These are phyloP conservation scores for Komagataella kurtzmanii DNA, from an alignment of 805 yeast genomes.

Conservation along the genomic window DNA sequence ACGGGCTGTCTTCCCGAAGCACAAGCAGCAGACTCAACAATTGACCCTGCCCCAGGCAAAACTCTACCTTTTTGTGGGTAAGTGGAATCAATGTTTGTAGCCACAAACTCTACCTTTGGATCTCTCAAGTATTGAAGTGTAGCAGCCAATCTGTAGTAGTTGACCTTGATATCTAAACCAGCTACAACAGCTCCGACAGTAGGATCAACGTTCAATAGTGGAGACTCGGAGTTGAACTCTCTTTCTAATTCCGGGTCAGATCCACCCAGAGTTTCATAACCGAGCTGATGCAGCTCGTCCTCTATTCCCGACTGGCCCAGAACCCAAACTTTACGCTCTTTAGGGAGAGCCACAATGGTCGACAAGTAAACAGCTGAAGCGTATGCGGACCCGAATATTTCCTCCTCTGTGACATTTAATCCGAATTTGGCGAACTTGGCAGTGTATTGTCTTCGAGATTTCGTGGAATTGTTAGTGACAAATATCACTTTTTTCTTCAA, in stretches of 20 bases:
- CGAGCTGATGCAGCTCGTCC: constrained; percentile 62
- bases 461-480: constrained; percentile 93
- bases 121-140: constrained; percentile 71
- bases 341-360: constrained; percentile 61
- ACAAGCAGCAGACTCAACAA: constrained; percentile 61
- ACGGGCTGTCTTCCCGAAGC: constrained; percentile 77
- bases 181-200: constrained; percentile 80
- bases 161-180: constrained; percentile 67
- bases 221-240: constrained; percentile 41
- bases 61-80: constrained; percentile 80
- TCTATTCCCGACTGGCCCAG: constrained; percentile 83
- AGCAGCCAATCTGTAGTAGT: constrained; percentile 69
- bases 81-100: constrained; percentile 91
- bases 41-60: constrained; percentile 92
- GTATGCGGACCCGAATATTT: constrained; percentile 84
- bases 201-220: constrained; percentile 49
- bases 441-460: constrained; percentile 68
- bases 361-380: constrained; percentile 82
- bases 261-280: constrained; percentile 75
- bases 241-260: constrained; percentile 47
- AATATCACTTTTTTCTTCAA: constrained; percentile 61
- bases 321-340: constrained; percentile 73
- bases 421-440: constrained; percentile 59
- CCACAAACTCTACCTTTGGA: constrained; percentile 60
- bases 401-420: constrained; percentile 34